Evolutionary conservation across 495 filamentous ascomycete species (phyloP), one percentile per base, ranked within the genome.

Genomic region (Lophiostoma macrostomum): DNA sequence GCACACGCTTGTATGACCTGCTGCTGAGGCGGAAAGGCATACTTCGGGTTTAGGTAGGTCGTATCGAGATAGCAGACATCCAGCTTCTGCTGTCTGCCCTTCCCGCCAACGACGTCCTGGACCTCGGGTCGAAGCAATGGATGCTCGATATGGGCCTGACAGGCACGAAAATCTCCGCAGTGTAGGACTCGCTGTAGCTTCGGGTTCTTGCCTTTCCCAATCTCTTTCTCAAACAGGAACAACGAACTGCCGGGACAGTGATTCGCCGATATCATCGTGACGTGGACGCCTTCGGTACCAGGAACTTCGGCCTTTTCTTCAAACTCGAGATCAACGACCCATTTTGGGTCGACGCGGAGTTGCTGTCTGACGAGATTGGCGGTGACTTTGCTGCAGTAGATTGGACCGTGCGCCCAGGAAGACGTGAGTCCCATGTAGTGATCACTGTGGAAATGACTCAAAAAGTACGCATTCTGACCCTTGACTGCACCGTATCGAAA

Each of bases 401-500:
- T 97, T 1, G 90, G 91, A 0, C 93, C 93, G 65, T 97, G 91
- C 45, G 76, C 79, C 93, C 93, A 99, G 37, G 77, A 87, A 8
- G 84, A 81, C 19, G 86, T 91, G 3, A 99, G 75, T 1, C 93
- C 93, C 27, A 95, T 80, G 66, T 99, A 99, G 63, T 99, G 93
- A 64, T 99, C 93, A 54, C 87, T 94, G 69, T 99, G 93, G 58
- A 96, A 99, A 64, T 99, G 93, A 58, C 89, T 95, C 22, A 99
- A 78, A 63, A 99, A 99, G 67, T 99, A 99, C 18, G 91, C 93
- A 40, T 87, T 84, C 66, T 89, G 94, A 0, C 88, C 90, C 66
- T 94, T 80, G 0, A 99, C 86, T 3, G 89, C 87, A 3, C 93
- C 94, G 63, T 97, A 99, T 5, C 90, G 82, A 68, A 99, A 97